phyloP scores from a whole-genome alignment of 2,329 filamentous ascomycete genomes.

The Paramyrothecium roridum region DNA sequence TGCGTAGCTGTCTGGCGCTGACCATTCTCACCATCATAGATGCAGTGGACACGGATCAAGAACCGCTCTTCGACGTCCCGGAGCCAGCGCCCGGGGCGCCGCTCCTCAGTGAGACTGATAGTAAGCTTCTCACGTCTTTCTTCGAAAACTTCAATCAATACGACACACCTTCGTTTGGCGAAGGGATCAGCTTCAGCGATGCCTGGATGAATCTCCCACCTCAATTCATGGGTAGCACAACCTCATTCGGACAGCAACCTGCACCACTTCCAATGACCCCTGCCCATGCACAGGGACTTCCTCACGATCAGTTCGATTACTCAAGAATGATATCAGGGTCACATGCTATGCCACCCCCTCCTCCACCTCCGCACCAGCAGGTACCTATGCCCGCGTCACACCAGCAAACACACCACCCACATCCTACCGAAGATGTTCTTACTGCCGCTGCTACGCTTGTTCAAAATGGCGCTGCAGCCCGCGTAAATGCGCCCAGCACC shows the following conservation, averaged over 20 bases:
- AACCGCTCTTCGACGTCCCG: conserved; percentile 51
- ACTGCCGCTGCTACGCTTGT: conserved; percentile 51
- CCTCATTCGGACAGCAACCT: conserved; percentile 57
- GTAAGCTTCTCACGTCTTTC: conserved; percentile 54
- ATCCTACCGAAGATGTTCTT: conserved; percentile 52
- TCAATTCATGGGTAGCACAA: conserved; percentile 62
- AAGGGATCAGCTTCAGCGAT: conserved; percentile 47
- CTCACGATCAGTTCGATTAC: conserved; percentile 9
- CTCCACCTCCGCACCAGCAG: conserved; percentile 23
- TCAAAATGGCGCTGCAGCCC: conserved; percentile 34
- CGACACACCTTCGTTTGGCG: conserved; percentile 46
- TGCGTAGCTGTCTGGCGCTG: conserved; percentile 13
- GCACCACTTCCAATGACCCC: conserved; percentile 5
- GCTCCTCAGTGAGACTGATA: conserved; percentile 61
- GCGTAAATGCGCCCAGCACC: conserved; percentile 17
- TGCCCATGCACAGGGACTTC: conserved; percentile 11
- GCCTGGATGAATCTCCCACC: conserved; percentile 60
- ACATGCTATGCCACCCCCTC: conserved; percentile 32
- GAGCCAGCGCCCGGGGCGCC: conserved; percentile 63
- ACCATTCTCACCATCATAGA: conserved; percentile 32
- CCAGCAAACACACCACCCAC: conserved; percentile 22
- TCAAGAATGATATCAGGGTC: conserved; percentile 17
- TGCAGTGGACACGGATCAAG: conserved; percentile 39
- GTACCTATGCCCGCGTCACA: conserved; percentile 7
- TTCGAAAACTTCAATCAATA: conserved; percentile 54